Evolutionary conservation across 768 basidiomycete genomes (phyloP).

Genomic region (Boletus patriciae): DNA sequence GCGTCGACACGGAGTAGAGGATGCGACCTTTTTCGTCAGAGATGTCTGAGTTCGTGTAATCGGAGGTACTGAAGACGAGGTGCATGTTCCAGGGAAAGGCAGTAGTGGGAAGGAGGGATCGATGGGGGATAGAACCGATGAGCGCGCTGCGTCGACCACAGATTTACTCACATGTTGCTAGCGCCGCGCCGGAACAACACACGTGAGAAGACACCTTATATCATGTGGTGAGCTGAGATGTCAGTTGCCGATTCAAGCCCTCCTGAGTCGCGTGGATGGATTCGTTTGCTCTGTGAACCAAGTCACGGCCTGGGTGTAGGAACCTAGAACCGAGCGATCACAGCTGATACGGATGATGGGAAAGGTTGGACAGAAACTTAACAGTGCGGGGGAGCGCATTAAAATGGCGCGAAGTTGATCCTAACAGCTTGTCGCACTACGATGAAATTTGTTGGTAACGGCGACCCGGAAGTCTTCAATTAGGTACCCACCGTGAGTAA

Average conservation of each 20-base stretch:
- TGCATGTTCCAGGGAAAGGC: constrained; percentile 10
- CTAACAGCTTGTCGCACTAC: not conserved
- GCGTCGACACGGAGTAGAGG: constrained; percentile 24
- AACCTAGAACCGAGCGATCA: not conserved
- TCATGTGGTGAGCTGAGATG: constrained; percentile 18
- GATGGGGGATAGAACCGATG: not conserved
- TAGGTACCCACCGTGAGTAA: no score
- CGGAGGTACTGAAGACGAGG: constrained; percentile 22
- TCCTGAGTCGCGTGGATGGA: not conserved
- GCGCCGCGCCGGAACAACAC: not conserved
- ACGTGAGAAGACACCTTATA: constrained; percentile 6
- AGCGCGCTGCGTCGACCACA: not conserved
- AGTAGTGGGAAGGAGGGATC: not conserved
- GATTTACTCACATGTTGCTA: not conserved
- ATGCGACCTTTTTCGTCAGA: constrained; percentile 19
- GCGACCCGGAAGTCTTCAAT: not conserved
- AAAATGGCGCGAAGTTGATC: not conserved
- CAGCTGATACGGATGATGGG: no score
- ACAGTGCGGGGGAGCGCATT: not conserved
- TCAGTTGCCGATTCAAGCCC: not conserved
- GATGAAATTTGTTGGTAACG: not conserved
- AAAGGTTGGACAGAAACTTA: not conserved
- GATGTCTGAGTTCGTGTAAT: constrained; percentile 21
- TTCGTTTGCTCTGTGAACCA: not conserved
- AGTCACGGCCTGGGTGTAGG: not conserved